Percentiles rank a stretch among this genome's conserved stretches.
These are phyloP conservation scores for Linum lewisii DNA, from an alignment of 345 rosid species.

Conservation along the genomic window DNA sequence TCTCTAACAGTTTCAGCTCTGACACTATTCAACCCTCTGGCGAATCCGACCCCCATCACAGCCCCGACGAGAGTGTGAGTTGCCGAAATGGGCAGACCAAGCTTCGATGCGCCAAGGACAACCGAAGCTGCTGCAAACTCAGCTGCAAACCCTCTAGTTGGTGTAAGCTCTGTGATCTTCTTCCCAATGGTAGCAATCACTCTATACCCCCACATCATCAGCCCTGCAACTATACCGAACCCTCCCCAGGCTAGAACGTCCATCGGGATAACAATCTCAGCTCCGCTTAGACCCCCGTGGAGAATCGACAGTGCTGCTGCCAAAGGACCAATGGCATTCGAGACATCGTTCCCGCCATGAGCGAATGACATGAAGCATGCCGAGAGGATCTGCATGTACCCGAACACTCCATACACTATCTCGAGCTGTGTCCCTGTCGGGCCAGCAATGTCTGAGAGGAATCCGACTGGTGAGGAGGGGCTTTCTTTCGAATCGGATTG, in stretches of 20 bases:
- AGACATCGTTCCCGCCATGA: constrained; percentile 91
- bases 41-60: constrained; percentile 98
- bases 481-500: constrained; percentile 28
- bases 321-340: constrained; percentile 92
- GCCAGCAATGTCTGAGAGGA: constrained; percentile 86
- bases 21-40: constrained; percentile 82
- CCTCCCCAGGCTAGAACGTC: constrained; percentile 99
- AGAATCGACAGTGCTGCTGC: constrained; percentile 85
- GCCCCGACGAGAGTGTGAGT: constrained; percentile 94
- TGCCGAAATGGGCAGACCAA: constrained; percentile 83
- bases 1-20: constrained; percentile 85
- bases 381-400: constrained; percentile 90
- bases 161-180: constrained; percentile 92
- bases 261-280: constrained; percentile 57
- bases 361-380: constrained; percentile 99
- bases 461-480: constrained; percentile 37
- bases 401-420: constrained; percentile 82
- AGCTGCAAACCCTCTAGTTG: constrained; percentile 93
- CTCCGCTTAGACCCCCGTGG: constrained; percentile 52
- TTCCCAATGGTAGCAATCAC: constrained; percentile 95
- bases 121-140: constrained; percentile 96
- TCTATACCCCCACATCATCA: constrained; percentile 81
- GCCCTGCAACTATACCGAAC: constrained; percentile 86
- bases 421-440: constrained; percentile 85
- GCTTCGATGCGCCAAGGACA: constrained; percentile 77